Evolutionary conservation across 2,329 filamentous ascomycete species (phyloP), one percentile per base, ranked within the genome.

Genomic region (Pseudogymnoascus sp.): DNA sequence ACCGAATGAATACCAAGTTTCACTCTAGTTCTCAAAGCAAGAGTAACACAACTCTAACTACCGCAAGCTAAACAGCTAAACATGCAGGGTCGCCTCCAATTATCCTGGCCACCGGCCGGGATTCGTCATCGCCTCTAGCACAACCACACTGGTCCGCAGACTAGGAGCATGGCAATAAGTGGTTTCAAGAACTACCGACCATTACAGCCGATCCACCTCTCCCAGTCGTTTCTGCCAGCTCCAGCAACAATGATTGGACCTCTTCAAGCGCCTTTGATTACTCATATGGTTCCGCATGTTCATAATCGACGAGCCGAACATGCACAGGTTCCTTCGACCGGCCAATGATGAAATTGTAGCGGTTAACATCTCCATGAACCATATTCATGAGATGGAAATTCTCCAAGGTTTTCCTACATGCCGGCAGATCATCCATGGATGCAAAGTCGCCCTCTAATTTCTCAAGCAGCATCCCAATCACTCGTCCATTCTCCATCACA

Each of bases 381-480:
- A 33, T 56, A 56, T 56, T 33, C 50, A 33, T 33, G 28, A 33
- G 50, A 33, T 75, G 71, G 18, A 75, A 62, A 64, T 67, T 68
- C 60, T 62, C 33, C 31, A 75, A 40, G 64, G 69, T 66, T 38
- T 63, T 42, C 65, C 71, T 65, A 65, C 75, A 75, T n/a, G 25
- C 18, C 31, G 31, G 35, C 25, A 75, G 68, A 65, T 75, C 70
- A 7, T 68, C 33, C 6, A 70, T 14, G 10, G 63, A 67, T 42
- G 75, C 71, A 67, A 56, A 64, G 16, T 68, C 67, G 42, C 70
- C 73, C 53, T 75, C 68, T 33, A 74, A 35, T 63, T 73, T 75
- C 65, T 74, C 70, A 62, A 75, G 59, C 28, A 77, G 63, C 64
- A 77, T 72, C 8, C 75, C 74, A 25, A 75, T 72, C 44, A 75